Base-by-base conservation (phyloP, 192 early-diverging fungal genomes). In the Coemansia aciculifera region DNA sequence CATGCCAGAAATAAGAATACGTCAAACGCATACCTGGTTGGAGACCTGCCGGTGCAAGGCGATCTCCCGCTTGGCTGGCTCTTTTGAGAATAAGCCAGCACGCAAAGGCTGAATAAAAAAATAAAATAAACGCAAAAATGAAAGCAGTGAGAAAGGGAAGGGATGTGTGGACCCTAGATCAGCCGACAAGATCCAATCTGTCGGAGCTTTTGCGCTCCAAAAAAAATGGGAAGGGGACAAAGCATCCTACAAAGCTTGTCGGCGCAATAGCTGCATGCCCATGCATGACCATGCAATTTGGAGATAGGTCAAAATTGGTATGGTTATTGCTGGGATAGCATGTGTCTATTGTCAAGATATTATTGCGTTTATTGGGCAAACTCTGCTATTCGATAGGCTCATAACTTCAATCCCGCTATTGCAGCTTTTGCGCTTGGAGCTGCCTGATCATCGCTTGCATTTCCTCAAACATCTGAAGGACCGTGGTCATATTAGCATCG, bases 381-480 rank as follows among this genome's bases (percentile, higher is more conserved):
- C 5, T 9, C 8, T 36, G 34, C 8, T 36, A 36, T 0, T 36
- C 27, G 27, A 27, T 27, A 27, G 27, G 27, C 2, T 27, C 2
- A 36, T 8, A 36, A 6, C 34, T 7, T 9, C 34, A 36, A 15
- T 40, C 39, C 3, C 10, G 39, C 64, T 42, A 49, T 21, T 31
- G 31, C 51, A 9, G 57, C 56, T 56, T 59, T 39, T 77, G 69
- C 23, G 56, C 38, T 43, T 79, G 71, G 40, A 79, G 52, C 32
- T 70, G 67, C 10, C 77, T 61, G 56, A 79, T 60, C 71, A 79
- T 62, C 59, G 63, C 38, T 27, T 79, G 71, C 67, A 70, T 79
- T 31, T 79, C 77, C 29, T 73, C 67, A 37, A 79, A 73, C 68
- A 66, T 74, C 11, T 63, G 66, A 62, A 79, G 43, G n/a, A 79